Evolutionary conservation across 108 stramenopile genomes (phyloP).

Genomic region (Aurantiochytrium sp.): DNA sequence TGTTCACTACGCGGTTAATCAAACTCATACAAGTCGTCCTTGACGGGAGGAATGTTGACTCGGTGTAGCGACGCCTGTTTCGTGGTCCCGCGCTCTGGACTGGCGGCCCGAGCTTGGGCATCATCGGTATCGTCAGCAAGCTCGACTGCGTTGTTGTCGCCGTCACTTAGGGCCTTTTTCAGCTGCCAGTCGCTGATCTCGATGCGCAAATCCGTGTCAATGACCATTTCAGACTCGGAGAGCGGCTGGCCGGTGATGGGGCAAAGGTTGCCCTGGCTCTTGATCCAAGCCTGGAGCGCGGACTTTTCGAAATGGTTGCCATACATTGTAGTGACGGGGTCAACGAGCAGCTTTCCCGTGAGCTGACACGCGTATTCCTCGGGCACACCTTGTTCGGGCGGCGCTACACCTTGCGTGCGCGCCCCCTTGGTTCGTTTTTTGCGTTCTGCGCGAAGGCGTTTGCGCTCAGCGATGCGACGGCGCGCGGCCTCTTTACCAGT

Average conservation of each 20-base stretch:
- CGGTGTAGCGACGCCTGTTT: too few relatives aligned
- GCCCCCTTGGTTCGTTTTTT: background rate
- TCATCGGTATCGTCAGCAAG: background rate
- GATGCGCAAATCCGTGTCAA: background rate
- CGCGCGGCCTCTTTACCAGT: background rate
- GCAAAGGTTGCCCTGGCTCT: slow-evolving; percentile 43
- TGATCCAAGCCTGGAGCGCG: slow-evolving; percentile 39
- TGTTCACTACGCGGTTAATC: background rate
- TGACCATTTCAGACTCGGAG: slow-evolving; percentile 15
- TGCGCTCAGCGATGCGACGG: background rate
- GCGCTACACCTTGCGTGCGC: background rate
- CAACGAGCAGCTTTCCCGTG: slow-evolving; percentile 27
- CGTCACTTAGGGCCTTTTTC: background rate
- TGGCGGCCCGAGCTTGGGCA: too few relatives aligned
- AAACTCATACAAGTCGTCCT: background rate
- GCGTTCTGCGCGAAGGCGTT: background rate
- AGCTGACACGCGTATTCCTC: slow-evolving; percentile 39
- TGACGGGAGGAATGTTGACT: too few relatives aligned
- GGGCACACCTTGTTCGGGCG: slow-evolving; percentile 27
- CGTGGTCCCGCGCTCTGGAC: too few relatives aligned
- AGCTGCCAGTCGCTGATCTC: background rate
- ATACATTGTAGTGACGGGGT: slow-evolving; percentile 40
- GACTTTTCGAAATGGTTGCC: slow-evolving; percentile 44
- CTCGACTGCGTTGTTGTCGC: background rate
- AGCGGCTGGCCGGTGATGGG: slow-evolving; percentile 52